Conservation (phyloP, 805 yeast species). For the Ogataea dorogensis region DNA sequence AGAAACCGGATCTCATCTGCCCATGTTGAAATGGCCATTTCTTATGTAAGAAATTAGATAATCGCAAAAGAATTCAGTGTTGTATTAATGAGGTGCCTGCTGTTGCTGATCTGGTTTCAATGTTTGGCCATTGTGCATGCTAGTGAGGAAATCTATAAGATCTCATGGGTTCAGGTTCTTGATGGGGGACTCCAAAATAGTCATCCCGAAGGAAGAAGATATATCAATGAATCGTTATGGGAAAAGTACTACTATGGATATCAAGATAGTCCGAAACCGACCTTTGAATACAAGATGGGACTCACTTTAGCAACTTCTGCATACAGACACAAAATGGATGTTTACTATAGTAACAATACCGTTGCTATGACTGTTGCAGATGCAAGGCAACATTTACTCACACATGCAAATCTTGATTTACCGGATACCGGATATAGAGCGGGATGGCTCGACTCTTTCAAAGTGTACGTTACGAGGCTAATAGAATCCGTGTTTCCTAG, state of each 20-base stretch:
- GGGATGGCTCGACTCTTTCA: no score
- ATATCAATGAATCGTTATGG: constrained; percentile 2
- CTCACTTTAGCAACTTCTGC: neutral
- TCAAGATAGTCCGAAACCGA: neutral
- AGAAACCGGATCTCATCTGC: constrained; percentile 12
- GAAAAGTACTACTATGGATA: constrained; percentile 2
- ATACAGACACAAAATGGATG: neutral
- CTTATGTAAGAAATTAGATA: constrained; percentile 1
- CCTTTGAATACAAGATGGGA: constrained; percentile 2
- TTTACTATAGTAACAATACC: constrained; percentile 1
- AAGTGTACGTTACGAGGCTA: no score
- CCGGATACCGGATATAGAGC: neutral
- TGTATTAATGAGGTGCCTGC: neutral
- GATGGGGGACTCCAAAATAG: no score
- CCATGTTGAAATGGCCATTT: constrained; percentile 1
- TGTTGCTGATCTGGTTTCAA: neutral
- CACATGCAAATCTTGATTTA: neutral
- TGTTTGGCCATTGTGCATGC: neutral
- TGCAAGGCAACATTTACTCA: constrained; percentile 1
- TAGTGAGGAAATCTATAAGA: neutral
- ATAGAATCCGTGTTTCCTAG: no score
- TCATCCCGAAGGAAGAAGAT: constrained; percentile 1
- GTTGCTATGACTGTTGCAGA: constrained; percentile 3
- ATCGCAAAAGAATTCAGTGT: neutral
- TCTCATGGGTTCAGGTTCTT: neutral